phyloP scores from a whole-genome alignment of 78 protist genomes.

The Diacronema lutheri region DNA sequence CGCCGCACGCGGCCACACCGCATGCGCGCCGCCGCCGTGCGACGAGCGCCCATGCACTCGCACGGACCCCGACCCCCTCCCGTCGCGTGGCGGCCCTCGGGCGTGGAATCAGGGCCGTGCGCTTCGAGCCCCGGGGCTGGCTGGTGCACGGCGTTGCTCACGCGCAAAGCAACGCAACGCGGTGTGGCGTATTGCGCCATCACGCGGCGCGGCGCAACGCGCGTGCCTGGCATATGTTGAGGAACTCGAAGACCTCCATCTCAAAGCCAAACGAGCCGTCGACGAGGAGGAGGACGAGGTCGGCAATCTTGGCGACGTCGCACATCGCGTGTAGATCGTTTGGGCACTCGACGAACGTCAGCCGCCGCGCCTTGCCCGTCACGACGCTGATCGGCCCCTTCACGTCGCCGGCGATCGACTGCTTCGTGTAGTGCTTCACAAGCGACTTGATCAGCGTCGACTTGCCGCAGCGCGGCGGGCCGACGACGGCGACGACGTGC shows the following conservation, averaged over 20 bases:
- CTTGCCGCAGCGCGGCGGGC: slow-evolving; percentile 92
- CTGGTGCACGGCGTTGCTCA: too few species aligned
- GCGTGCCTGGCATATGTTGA: slow-evolving; percentile 86
- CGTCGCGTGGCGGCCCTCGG: too few species aligned
- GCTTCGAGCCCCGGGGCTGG: too few species aligned
- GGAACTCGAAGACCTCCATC: slow-evolving; percentile 97
- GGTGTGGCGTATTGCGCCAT: too few species aligned
- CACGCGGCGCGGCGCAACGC: too few species aligned
- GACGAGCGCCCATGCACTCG: too few species aligned
- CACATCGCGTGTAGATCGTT: slow-evolving; percentile 95
- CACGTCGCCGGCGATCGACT: slow-evolving; percentile 62
- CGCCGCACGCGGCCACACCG: too few species aligned
- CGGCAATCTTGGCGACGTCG: slow-evolving; percentile 96
- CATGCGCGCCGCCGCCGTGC: too few species aligned
- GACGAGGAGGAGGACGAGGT: slow-evolving; percentile 90
- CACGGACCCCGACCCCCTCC: too few species aligned
- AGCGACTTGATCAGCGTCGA: slow-evolving; percentile 93
- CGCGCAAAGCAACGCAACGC: too few species aligned
- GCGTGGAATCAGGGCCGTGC: too few species aligned
- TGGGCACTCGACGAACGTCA: slow-evolving; percentile 95
- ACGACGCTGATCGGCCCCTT: slow-evolving; percentile 42
- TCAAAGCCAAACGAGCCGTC: slow-evolving; percentile 82
- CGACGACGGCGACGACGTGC: slow-evolving; percentile 84
- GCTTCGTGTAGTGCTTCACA: slow-evolving; percentile 88
- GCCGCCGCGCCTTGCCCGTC: slow-evolving; percentile 79